Base-by-base conservation (phyloP, 768 basidiomycete species). In the Gymnopilus junonius region DNA sequence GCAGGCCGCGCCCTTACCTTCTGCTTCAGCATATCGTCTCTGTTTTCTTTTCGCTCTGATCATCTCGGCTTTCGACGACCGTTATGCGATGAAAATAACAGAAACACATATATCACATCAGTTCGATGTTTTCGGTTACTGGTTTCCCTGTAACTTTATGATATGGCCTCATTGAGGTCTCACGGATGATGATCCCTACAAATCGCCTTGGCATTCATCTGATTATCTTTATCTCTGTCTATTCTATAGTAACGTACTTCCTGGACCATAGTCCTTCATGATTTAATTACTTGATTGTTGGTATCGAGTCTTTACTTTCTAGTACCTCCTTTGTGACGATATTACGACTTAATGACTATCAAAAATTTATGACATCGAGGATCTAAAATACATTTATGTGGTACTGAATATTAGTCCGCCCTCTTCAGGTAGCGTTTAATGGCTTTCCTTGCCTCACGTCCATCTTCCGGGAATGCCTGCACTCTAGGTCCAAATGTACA, bases 121-220 rank as follows among this genome's bases (percentile, higher is more conserved):
- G n/a, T 35, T 61, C 15, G 59, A 53, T 54, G 51, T 42, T 55
- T 25, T 34, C 40, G 32, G 59, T 61, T 54, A 61, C 48, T 51
- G 48, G 29, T n/a, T 32, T 29, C 59, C 29, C 40, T 20, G 58
- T 59, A 54, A 42, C 37, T 61, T 14, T 58, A 58, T 58, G 27
- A 43, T 31, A 8, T 7, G 50, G 39, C 59, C 59, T 61, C 51
- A n/a, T 20, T n/a, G 29, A 43, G 51, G 59, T 20, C 39, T n/a
- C 32, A 43, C 17, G 40, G 37, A 54, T 54, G 59, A 61, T 61
- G 59, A 61, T 61, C 54, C 59, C 29, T 54, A 53, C 50, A 53
- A 53, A 53, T 51, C 48, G 50, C 59, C 51, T 55, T 54, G 59
- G 59, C 35, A 21, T 61, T 61, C 59, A 54, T 61, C 59, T 43